These are phyloP conservation scores for Trametes polyzona DNA, from an alignment of 1,284 basidiomycete genomes.

Conservation along the genomic window DNA sequence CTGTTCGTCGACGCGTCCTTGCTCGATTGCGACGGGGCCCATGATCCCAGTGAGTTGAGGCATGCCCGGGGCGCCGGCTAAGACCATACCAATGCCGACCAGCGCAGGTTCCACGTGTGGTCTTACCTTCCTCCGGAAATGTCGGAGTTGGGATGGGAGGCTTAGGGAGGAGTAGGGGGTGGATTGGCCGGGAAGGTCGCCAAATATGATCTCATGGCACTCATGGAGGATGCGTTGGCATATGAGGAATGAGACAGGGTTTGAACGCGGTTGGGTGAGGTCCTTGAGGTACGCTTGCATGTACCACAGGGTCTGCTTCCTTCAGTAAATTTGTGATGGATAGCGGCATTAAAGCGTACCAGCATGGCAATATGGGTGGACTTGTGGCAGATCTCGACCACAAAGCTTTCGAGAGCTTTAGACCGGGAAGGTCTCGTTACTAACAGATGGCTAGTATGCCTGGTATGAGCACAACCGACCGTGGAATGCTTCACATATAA, in stretches of 20 bases:
- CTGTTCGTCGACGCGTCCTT: constrained; percentile 75
- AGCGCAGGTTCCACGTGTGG: constrained; percentile 74
- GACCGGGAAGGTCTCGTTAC: constrained; percentile 90
- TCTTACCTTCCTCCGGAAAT: constrained; percentile 68
- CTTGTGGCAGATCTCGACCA: constrained; percentile 83
- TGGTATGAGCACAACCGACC: constrained; percentile 24
- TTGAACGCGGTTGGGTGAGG: constrained; percentile 64
- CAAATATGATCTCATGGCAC: constrained; percentile 97
- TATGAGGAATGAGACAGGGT: constrained; percentile 84
- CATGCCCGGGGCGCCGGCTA: constrained; percentile 81
- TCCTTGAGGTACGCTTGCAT: constrained; percentile 96
- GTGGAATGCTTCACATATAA: constrained; percentile 8
- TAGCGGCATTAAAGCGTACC: constrained; percentile 55
- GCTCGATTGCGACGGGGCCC: constrained; percentile 88
- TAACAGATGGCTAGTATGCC: constrained; percentile 78
- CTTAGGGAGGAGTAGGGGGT: constrained; percentile 68
- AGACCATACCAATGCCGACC: constrained; percentile 84
- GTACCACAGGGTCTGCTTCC: constrained; percentile 90
- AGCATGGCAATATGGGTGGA: constrained; percentile 94
- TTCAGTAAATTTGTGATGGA: constrained; percentile 21
- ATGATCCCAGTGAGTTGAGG: constrained; percentile 73
- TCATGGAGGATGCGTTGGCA: constrained; percentile 92
- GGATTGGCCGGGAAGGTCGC: constrained; percentile 74
- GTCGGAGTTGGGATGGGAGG: constrained; percentile 51
- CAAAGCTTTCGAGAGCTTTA: constrained; percentile 89